Conservation (phyloP, 495 filamentous ascomycete species). For the Filosporella fistucella region DNA sequence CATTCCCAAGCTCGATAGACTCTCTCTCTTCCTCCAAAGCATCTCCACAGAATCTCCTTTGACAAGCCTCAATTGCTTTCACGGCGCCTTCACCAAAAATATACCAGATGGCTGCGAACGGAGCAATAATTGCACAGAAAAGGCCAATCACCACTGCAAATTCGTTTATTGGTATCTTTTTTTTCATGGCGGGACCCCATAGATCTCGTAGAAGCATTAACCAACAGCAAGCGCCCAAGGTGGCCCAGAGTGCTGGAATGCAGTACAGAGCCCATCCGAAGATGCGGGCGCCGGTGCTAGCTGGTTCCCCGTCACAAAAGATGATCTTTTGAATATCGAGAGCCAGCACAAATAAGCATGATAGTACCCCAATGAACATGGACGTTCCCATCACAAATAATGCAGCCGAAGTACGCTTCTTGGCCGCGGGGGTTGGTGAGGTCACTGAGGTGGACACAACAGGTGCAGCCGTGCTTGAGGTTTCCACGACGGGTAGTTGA, state of each 20-base stretch:
- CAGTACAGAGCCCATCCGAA: not conserved
- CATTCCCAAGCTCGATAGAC: no score
- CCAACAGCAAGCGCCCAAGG: not conserved
- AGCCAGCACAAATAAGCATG: not conserved
- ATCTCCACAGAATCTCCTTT: not conserved
- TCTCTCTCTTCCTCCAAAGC: conserved; percentile 1
- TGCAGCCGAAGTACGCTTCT: not conserved
- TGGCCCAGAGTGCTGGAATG: not conserved
- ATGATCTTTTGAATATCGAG: not conserved
- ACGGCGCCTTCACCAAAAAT: not conserved
- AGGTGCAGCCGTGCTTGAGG: no score
- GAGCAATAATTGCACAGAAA: not conserved
- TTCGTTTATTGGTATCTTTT: not conserved
- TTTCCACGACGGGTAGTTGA: not conserved
- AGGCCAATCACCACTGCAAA: not conserved
- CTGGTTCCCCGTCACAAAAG: not conserved
- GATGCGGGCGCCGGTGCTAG: not conserved
- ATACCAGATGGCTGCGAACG: not conserved
- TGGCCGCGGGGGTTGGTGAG: no score
- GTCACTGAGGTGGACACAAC: no score
- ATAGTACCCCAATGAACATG: not conserved
- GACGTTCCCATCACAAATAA: not conserved
- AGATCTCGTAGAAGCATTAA: not conserved
- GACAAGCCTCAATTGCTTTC: not conserved
- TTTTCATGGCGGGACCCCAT: not conserved